These are phyloP conservation scores for Lavandula angustifolia DNA, from an alignment of 257 asterid genomes.

Conservation along the genomic window DNA sequence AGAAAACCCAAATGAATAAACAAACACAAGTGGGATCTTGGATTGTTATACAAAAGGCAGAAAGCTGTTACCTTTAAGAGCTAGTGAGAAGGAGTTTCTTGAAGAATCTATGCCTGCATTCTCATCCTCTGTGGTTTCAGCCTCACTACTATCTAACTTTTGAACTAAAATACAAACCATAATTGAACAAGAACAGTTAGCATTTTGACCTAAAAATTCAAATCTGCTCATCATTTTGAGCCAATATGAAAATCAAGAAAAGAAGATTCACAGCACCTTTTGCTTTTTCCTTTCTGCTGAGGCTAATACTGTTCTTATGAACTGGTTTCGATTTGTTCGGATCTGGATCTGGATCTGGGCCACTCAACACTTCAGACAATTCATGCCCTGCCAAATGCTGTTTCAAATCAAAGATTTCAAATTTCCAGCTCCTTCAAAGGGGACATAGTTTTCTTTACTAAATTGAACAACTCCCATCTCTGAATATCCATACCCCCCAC, in stretches of 20 bases:
- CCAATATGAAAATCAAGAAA: constrained; percentile 25
- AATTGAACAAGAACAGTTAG: constrained; percentile 33
- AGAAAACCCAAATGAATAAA: neutral
- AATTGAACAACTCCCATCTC: neutral
- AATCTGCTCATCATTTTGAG: neutral
- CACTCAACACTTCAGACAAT: constrained; percentile 58
- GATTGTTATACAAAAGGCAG: constrained; percentile 6
- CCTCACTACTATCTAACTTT: constrained; percentile 61
- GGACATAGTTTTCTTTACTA: constrained; percentile 7
- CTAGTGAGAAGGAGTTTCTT: constrained; percentile 86
- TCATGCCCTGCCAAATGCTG: constrained; percentile 87
- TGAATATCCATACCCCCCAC: constrained; percentile 11
- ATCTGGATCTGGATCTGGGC: constrained; percentile 92
- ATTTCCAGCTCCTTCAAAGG: constrained; percentile 40
- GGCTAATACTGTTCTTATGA: constrained; percentile 51
- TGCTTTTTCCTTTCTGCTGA: constrained; percentile 61
- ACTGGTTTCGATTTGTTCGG: constrained; percentile 50
- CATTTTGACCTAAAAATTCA: constrained; percentile 21
- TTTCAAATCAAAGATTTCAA: constrained; percentile 65
- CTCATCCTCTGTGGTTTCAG: constrained; percentile 80
- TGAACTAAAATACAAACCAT: constrained; percentile 42
- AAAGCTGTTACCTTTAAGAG: constrained; percentile 67
- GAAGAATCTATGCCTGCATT: constrained; percentile 61
- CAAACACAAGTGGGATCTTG: constrained; percentile 15
- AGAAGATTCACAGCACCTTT: constrained; percentile 55